Evolutionary conservation across 1,284 basidiomycete species (phyloP), one percentile per base, ranked within the genome.

Genomic region (Cronartium ribicola): DNA sequence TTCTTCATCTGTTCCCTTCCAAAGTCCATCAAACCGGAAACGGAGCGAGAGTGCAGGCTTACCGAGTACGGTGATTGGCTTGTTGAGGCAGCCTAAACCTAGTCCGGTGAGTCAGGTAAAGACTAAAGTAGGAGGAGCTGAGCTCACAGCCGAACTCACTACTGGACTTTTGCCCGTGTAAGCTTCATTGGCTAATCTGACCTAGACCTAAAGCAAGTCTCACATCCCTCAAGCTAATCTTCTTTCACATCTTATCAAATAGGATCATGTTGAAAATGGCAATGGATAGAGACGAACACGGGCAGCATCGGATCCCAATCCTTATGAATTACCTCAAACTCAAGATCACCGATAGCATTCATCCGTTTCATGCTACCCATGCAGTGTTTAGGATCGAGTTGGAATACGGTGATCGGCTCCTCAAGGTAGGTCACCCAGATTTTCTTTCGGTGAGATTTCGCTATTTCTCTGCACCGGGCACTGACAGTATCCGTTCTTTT

Each of bases 211-310:
- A 61, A 39, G 37, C 20, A 13, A 61, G 5, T 13, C 59, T 61
- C 14, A 61, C 22, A 13, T 61, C 8, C 20, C 37, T 61, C 36
- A 61, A 22, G 22, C 59, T 61, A 3, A 61, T 39, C 13, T 61
- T 29, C 20, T 61, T 60, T 22, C 37, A 14, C 36, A 14, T 51
- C 48, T 51, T 8, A 29, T 29, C 29, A 29, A 29, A 29, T 66
- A 72, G 70, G 39, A 65, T 94, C 76, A 90, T 95, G 84, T 83
- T 95, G 66, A 88, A 90, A 66, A 87, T 97, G 77, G 92, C 90
- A 87, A 87, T 98, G 71, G 94, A 97, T 79, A 87, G 90, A 43
- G 94, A 97, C 81, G 94, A 98, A 82, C 88, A 90, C 77, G 89
- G 86, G 7, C 86, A 89, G 75, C 86, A 91, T 48, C 88, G 93